These are phyloP conservation scores for Hamamelis virginiana DNA, from an alignment of 164 flowering plant genomes.

Conservation along the genomic window DNA sequence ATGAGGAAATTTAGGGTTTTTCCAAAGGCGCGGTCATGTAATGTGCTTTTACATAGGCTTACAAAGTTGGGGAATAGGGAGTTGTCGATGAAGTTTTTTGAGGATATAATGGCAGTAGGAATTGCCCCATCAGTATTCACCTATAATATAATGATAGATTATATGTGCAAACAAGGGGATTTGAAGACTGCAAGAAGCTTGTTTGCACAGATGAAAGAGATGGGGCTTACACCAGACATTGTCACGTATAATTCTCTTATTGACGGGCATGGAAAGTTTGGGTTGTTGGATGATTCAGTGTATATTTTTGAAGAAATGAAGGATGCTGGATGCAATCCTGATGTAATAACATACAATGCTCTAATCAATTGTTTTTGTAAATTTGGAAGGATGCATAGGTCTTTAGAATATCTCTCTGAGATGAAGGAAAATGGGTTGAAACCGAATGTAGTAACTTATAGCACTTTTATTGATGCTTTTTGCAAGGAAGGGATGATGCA, in stretches of 20 bases:
- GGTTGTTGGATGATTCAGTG: slow-evolving; percentile 49
- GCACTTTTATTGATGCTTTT: slow-evolving; percentile 80
- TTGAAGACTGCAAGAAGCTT: slow-evolving; percentile 48
- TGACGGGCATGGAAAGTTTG: slow-evolving; percentile 76
- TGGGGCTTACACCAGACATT: slow-evolving; percentile 60
- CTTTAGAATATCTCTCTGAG: slow-evolving; percentile 55
- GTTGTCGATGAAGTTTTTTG: slow-evolving; percentile 49
- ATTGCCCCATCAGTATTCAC: slow-evolving; percentile 59
- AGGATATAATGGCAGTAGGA: slow-evolving; percentile 55
- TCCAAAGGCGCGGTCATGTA: slow-evolving; percentile 70
- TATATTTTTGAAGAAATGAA: slow-evolving; percentile 70
- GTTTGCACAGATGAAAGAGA: slow-evolving; percentile 56
- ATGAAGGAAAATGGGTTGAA: slow-evolving; percentile 64
- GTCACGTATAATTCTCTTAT: slow-evolving; percentile 78
- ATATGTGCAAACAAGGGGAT: slow-evolving; percentile 69
- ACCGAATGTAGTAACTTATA: slow-evolving; percentile 86
- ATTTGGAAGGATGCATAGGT: slow-evolving; percentile 47
- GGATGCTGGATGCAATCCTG: slow-evolving; percentile 58
- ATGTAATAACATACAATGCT: slow-evolving; percentile 76
- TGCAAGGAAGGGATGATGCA: slow-evolving; percentile 82
- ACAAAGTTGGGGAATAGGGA: slow-evolving; percentile 45
- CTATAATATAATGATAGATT: slow-evolving; percentile 69
- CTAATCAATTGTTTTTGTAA: slow-evolving; percentile 79
- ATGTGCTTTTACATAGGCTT: slow-evolving; percentile 55
- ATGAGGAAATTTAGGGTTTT: slow-evolving; percentile 58